phyloP scores from a whole-genome alignment of 1,139 yeast genomes.

The Casaregolazyma lundiana region DNA sequence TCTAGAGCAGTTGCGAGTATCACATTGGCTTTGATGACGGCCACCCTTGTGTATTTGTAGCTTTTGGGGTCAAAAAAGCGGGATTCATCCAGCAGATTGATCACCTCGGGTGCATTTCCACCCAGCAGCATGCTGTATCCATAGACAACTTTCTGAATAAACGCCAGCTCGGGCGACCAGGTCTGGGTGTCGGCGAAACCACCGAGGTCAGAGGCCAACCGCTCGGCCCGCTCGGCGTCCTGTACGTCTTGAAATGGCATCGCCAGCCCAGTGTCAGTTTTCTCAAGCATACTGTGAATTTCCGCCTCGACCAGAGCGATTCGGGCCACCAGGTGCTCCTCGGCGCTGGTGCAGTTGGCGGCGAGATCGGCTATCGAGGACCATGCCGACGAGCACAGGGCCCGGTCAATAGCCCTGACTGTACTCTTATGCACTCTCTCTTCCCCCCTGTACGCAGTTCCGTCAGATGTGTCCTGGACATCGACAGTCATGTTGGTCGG shows the following conservation, averaged over 20 bases:
- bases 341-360: neutral
- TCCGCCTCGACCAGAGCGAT: constrained; percentile 1
- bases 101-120: neutral
- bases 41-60: constrained; percentile 21
- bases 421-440: neutral
- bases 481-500: neutral
- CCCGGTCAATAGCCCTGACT: neutral
- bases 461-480: too few species aligned
- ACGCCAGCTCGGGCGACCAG: neutral
- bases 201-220: neutral
- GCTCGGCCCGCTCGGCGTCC: neutral
- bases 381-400: constrained; percentile 2
- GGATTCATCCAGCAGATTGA: neutral
- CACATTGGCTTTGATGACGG: constrained; percentile 22
- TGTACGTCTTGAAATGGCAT: neutral
- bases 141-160: neutral
- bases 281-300: neutral
- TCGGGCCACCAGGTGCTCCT: neutral
- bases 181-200: neutral
- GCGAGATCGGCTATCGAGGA: neutral
- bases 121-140: constrained; percentile 1
- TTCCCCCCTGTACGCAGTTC: too few species aligned
- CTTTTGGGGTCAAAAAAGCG: neutral
- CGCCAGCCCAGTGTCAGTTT: neutral
- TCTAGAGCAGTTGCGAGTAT: constrained; percentile 29